Evolutionary conservation across 352 stramenopile genomes (phyloP).

Genomic region (Phytophthora vignae): DNA sequence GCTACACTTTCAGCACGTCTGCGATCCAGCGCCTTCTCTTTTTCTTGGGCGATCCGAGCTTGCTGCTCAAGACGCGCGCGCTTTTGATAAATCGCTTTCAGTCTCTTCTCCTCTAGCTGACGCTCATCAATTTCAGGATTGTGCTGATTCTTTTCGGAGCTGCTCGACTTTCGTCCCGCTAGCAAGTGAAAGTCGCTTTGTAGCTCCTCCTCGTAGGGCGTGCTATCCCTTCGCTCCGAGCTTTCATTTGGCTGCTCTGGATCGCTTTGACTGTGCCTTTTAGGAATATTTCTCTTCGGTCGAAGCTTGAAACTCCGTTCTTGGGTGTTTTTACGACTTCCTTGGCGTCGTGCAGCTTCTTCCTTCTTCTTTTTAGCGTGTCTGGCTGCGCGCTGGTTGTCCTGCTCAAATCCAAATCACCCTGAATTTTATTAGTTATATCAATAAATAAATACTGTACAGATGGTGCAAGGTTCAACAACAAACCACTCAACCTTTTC

Average conservation of each 20-base stretch:
- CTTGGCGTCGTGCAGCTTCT: slow-evolving; percentile 24
- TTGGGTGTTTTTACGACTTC: slow-evolving; percentile 40
- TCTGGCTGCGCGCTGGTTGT: slow-evolving; percentile 34
- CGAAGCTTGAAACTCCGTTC: slow-evolving; percentile 29
- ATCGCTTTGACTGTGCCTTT: neutral
- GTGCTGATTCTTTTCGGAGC: neutral
- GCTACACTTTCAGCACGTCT: slow-evolving; percentile 50
- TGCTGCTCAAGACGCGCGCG: slow-evolving; percentile 30
- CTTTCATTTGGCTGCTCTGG: neutral
- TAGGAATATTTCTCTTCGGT: slow-evolving; percentile 14
- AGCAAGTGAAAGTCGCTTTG: slow-evolving; percentile 19
- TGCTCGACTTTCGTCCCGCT: slow-evolving; percentile 3
- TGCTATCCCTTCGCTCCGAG: neutral
- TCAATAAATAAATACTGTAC: neutral
- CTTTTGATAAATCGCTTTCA: slow-evolving; percentile 37
- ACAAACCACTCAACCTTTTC: slow-evolving; percentile 35
- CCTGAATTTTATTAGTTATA: neutral
- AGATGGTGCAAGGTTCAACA: neutral
- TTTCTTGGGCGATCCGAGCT: slow-evolving; percentile 6
- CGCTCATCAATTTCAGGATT: slow-evolving; percentile 3
- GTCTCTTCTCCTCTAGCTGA: slow-evolving; percentile 32
- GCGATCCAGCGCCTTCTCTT: slow-evolving; percentile 35
- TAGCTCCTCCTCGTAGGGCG: slow-evolving; percentile 2
- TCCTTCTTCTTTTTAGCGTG: slow-evolving; percentile 34
- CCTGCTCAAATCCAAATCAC: slow-evolving; percentile 17